Conservation (phyloP, 2,329 filamentous ascomycete genomes). For the Plectosphaerella cucumerina region DNA sequence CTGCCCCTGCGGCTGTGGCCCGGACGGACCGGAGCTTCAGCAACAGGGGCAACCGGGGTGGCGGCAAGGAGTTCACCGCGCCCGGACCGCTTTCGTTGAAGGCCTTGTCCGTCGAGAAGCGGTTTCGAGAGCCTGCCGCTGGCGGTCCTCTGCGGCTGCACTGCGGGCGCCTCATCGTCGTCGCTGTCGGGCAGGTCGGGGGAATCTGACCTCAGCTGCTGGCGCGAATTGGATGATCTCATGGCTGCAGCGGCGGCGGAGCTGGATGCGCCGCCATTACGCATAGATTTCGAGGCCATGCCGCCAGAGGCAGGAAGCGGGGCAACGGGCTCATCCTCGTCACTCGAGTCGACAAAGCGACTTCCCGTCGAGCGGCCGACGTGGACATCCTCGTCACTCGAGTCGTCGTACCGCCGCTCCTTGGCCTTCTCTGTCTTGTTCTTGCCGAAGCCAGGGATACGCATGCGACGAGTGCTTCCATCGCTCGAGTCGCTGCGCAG, state of each 20-base stretch:
- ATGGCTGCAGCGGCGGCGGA: constrained; percentile 30
- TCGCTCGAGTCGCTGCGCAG: constrained; percentile 37
- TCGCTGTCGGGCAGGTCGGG: constrained; percentile 59
- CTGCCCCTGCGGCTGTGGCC: constrained; percentile 38
- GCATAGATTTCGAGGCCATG: constrained; percentile 26
- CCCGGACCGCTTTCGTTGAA: constrained; percentile 38
- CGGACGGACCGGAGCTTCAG: constrained; percentile 18
- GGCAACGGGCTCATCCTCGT: constrained; percentile 60
- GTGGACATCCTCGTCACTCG: constrained; percentile 56
- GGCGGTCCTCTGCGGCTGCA: constrained; percentile 14
- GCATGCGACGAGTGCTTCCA: constrained; percentile 29
- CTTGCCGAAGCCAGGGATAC: constrained; percentile 39
- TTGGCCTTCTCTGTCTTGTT: constrained; percentile 29
- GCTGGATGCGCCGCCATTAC: constrained; percentile 17
- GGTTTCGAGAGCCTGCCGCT: constrained; percentile 13
- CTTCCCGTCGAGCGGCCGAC: constrained; percentile 33
- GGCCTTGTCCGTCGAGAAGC: constrained; percentile 14
- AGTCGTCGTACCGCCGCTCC: constrained; percentile 56
- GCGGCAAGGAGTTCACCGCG: constrained; percentile 26
- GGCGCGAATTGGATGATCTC: constrained; percentile 26
- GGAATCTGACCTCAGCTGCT: constrained; percentile 44
- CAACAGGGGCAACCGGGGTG: constrained; percentile 14
- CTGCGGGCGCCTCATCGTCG: constrained; percentile 32
- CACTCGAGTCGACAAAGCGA: constrained; percentile 69
- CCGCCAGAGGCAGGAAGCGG: constrained; percentile 65